A percentile compares a stretch with the other conserved stretches of the same genome.
phyloP scores from a whole-genome alignment of 148 eudicot genomes.

The Diospyros kaki region DNA sequence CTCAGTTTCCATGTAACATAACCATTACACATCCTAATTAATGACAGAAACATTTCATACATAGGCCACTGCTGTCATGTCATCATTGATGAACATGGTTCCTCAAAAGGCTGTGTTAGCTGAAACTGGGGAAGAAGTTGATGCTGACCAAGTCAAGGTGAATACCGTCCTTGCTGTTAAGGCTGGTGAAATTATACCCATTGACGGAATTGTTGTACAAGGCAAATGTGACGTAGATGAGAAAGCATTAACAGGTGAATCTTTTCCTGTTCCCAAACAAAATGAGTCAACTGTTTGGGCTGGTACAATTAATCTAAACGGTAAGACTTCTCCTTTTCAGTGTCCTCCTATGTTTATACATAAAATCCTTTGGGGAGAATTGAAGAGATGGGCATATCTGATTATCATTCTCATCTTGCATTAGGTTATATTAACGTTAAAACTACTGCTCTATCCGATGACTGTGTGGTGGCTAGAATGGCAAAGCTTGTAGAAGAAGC shows the following conservation, averaged over 20 bases:
- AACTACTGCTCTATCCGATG: conserved; percentile 71
- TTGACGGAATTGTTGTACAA: conserved; percentile 58
- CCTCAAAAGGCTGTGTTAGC: conserved; percentile 58
- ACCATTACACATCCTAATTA: not conserved
- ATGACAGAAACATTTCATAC: not conserved
- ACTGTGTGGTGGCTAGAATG: conserved; percentile 83
- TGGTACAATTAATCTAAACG: conserved; percentile 85
- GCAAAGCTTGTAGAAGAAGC: conserved; percentile 93
- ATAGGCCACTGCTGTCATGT: conserved; percentile 61
- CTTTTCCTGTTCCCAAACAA: conserved; percentile 75
- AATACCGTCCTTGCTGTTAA: conserved; percentile 49
- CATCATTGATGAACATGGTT: conserved; percentile 50
- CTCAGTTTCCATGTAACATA: not conserved
- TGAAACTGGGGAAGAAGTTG: conserved; percentile 47
- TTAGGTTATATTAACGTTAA: conserved; percentile 68
- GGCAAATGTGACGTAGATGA: conserved; percentile 87
- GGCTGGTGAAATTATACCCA: conserved; percentile 59
- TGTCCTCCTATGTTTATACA: not conserved
- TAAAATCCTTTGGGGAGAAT: not conserved
- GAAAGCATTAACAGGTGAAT: conserved; percentile 84
- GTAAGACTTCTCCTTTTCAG: conserved; percentile 28
- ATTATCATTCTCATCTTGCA: not conserved
- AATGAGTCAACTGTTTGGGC: conserved; percentile 76
- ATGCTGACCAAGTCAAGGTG: conserved; percentile 41
- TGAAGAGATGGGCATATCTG: not conserved